These are phyloP conservation scores for Tulasnella sp. DNA, from an alignment of 768 basidiomycete species.

Conservation along the genomic window DNA sequence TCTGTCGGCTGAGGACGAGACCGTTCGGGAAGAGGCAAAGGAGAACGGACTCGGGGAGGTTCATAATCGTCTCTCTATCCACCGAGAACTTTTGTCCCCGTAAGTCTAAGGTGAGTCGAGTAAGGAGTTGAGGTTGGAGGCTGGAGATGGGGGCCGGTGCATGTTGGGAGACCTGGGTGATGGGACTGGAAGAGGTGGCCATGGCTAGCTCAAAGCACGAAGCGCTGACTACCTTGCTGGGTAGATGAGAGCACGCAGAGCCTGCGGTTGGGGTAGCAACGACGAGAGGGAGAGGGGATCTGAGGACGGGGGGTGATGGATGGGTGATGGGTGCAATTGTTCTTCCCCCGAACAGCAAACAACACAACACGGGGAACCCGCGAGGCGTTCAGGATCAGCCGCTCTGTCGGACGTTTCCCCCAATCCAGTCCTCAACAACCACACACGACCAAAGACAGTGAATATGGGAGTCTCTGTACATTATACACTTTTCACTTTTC, in stretches of 20 bases:
- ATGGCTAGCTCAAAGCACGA: not conserved
- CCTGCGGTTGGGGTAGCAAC: not conserved
- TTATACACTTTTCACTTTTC: not conserved
- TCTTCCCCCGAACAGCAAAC: not conserved
- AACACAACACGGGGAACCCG: not conserved
- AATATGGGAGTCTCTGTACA: not conserved
- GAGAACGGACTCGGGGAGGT: constrained; percentile 92
- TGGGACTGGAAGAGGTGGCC: constrained; percentile 25
- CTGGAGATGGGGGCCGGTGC: constrained; percentile 10
- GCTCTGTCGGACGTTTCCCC: not conserved
- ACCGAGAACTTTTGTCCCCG: constrained; percentile 86
- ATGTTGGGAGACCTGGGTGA: constrained; percentile 25
- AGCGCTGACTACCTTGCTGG: not conserved
- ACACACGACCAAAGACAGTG: not conserved
- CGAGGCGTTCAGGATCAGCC: too few relatives aligned
- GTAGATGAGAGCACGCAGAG: not conserved
- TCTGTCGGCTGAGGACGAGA: constrained; percentile 80
- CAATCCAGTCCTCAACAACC: not conserved
- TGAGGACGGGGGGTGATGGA: not conserved
- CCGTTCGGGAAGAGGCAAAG: constrained; percentile 97
- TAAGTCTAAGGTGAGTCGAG: constrained; percentile 82
- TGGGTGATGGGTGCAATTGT: not conserved
- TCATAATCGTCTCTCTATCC: constrained; percentile 96
- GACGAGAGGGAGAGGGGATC: not conserved
- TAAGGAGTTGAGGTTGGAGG: constrained; percentile 77